phyloP scores from a whole-genome alignment of 2,329 filamentous ascomycete genomes.

The Pseudocercospora musae region DNA sequence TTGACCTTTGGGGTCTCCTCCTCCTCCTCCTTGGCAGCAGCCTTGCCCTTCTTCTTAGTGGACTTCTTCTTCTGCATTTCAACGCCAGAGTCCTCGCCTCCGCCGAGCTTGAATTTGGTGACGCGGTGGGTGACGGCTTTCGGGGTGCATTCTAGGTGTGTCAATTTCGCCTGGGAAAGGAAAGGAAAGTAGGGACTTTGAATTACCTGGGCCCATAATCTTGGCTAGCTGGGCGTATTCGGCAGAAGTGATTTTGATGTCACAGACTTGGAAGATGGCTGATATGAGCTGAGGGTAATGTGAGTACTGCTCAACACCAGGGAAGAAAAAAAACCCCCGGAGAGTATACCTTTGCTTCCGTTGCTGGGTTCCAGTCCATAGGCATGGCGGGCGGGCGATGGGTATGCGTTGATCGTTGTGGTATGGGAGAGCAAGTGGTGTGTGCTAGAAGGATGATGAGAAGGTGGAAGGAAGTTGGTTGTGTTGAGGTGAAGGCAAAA shows the following conservation, averaged over 20 bases:
- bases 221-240: slow-evolving; percentile 27
- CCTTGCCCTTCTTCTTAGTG: not conserved
- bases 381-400: slow-evolving; percentile 15
- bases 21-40: slow-evolving; percentile 1
- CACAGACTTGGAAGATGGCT: slow-evolving; percentile 29
- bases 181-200: not conserved
- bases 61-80: not conserved
- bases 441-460: not conserved
- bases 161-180: not conserved
- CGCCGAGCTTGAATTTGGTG: slow-evolving; percentile 20
- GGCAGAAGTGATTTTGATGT: slow-evolving; percentile 28
- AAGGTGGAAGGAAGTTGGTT: not conserved
- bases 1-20: not conserved
- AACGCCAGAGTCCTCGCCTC: not conserved
- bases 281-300: slow-evolving; percentile 28
- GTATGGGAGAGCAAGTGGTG: not conserved
- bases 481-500: not conserved
- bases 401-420: not conserved
- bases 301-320: too few relatives aligned
- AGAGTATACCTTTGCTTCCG: slow-evolving; percentile 35
- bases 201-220: slow-evolving; percentile 30
- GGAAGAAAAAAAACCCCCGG: too few relatives aligned
- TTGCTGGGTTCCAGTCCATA: slow-evolving; percentile 31
- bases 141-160: slow-evolving; percentile 29
- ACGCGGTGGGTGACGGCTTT: slow-evolving; percentile 35